These are phyloP conservation scores for Gilbertella persicaria DNA, from an alignment of 371 early-diverging fungal genomes.

Conservation along the genomic window DNA sequence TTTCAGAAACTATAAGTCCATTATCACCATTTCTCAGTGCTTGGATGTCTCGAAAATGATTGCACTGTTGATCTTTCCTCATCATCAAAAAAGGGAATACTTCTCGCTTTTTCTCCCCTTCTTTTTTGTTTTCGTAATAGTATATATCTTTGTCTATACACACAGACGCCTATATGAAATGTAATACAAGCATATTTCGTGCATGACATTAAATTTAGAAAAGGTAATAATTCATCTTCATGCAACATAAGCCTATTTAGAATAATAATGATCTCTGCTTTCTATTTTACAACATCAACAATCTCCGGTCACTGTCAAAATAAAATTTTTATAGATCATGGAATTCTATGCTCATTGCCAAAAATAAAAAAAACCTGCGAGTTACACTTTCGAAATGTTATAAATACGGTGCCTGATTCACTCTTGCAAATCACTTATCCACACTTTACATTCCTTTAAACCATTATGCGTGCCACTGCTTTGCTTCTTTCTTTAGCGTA, in stretches of 20 bases:
- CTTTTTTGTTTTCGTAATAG: no score
- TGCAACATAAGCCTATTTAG: background rate
- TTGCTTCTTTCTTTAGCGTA: slow-evolving; percentile 14
- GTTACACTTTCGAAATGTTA: no score
- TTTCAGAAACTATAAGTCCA: no score
- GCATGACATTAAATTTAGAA: background rate
- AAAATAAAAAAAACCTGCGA: no score
- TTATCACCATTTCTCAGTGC: no score
- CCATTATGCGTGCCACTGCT: slow-evolving; percentile 9
- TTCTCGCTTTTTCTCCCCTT: background rate
- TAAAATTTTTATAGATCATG: background rate
- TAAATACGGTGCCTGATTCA: no score
- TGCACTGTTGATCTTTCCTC: no score
- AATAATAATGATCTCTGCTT: background rate
- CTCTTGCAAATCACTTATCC: background rate
- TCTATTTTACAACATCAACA: background rate
- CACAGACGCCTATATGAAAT: no score
- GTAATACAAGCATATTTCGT: no score
- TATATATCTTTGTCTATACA: no score
- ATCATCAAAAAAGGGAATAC: background rate
- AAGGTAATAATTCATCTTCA: background rate
- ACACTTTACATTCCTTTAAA: slow-evolving; percentile 1
- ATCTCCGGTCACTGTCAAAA: background rate
- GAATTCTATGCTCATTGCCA: no score
- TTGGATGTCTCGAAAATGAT: no score